Evolutionary conservation across 345 rosid species (phyloP).

Genomic region (Eucalyptus melliodora): DNA sequence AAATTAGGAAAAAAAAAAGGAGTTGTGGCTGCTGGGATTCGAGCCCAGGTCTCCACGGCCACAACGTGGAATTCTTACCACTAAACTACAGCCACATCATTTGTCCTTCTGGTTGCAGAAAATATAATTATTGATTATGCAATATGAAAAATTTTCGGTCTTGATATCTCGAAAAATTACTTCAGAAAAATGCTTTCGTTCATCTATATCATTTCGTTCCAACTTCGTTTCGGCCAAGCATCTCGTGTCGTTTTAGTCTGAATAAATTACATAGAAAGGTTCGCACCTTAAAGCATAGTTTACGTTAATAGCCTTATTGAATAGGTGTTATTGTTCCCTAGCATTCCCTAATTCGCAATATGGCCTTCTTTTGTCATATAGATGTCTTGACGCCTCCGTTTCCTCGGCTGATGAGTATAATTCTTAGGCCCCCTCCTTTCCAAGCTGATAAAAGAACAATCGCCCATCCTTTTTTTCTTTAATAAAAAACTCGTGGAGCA

Average conservation of each 20-base stretch:
- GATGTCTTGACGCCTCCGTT: not conserved
- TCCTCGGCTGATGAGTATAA: not conserved
- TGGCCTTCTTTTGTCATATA: not conserved
- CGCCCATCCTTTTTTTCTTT: not conserved
- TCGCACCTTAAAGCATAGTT: not conserved
- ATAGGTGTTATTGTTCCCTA: not conserved
- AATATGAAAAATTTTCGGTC: not conserved
- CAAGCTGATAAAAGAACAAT: too few relatives aligned
- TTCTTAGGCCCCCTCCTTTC: not conserved
- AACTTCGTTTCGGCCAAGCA: not conserved
- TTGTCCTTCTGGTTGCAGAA: accelerated
- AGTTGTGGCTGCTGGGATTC: constrained; percentile 80
- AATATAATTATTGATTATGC: accelerated
- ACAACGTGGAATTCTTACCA: constrained; percentile 78
- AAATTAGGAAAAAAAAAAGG: not conserved
- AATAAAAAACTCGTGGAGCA: not conserved
- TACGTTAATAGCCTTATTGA: not conserved
- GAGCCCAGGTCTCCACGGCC: constrained; percentile 93
- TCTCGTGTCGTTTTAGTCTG: not conserved
- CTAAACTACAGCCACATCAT: constrained; percentile 61
- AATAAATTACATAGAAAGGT: not conserved
- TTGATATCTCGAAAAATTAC: not conserved
- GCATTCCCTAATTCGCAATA: not conserved
- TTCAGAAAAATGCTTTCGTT: not conserved
- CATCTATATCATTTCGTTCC: not conserved